Evolutionary conservation across 306 rosid genomes (phyloP), one percentile per base, ranked within the genome.

Genomic region (Senna siamea): DNA sequence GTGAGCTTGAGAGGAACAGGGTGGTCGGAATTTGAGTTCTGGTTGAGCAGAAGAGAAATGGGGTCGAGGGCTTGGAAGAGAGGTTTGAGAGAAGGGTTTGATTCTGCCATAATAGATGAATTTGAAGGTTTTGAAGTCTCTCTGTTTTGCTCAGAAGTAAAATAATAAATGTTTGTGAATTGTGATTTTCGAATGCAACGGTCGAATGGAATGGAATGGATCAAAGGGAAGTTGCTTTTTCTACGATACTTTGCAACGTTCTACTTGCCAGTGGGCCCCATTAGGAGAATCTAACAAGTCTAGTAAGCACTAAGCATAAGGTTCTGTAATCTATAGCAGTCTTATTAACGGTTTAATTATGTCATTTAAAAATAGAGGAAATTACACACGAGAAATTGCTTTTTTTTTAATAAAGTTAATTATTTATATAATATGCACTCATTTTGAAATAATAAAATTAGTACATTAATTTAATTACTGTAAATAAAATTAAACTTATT

Each of bases 11-110:
- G 85, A 44, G 90, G 85, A 44, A 72, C 46, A 43, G 84, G 85
- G 8, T 65, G 69, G 5, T 82, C 61, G 40, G 83, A 65, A 28
- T 22, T 35, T 0, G 86, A 73, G 69, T 89, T 91, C 30, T 81
- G 89, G 62, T 85, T 75, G 46, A 88, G 91, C 10, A 91, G 69
- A 26, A 89, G 88, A 68, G 97, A 85, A 5, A 85, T 82, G 22
- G 96, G 96, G 62, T 93, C 96, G 37, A 93, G 86, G 59, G 80
- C 78, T 54, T 85, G 90, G 79, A 89, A 66, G 58, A 86, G 87
- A 66, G 83, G 70, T 17, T 70, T 80, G 30, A 85, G 74, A 63
- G 47, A 71, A 1, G 82, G 83, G 64, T 78, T 51, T 78, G 1
- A 69, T 40, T 76, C 89, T 20, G 86, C 87, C 98, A 93, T 91